phyloP scores from a whole-genome alignment of 2,329 filamentous ascomycete genomes.

The Acrocalymma vagum region DNA sequence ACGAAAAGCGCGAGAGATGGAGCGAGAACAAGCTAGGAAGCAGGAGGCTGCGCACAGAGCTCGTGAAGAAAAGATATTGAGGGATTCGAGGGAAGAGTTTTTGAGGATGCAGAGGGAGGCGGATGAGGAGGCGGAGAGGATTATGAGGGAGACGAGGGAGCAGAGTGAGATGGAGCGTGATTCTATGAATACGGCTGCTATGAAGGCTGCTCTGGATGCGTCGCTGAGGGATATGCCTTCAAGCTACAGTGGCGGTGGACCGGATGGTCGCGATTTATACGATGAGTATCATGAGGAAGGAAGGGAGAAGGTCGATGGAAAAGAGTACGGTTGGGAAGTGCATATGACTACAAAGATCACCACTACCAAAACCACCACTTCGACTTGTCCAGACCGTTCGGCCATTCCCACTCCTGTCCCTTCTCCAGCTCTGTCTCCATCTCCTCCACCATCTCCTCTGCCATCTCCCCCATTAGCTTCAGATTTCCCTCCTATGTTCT shows the following conservation, averaged over 20 bases:
- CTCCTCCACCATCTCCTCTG: conserved; percentile 9
- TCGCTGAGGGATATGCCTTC: too few relatives aligned
- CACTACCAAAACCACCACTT: background rate
- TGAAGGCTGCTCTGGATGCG: too few relatives aligned
- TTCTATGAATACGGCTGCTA: conserved; percentile 10
- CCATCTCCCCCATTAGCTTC: conserved; percentile 3
- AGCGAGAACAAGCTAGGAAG: background rate
- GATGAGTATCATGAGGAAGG: too few relatives aligned
- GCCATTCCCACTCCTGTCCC: conserved; percentile 2
- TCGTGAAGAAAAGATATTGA: background rate
- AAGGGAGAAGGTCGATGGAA: too few relatives aligned
- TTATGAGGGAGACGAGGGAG: conserved; percentile 8
- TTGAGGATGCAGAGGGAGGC: conserved; percentile 8
- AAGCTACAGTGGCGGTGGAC: too few relatives aligned
- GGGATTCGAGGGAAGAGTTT: conserved; percentile 4
- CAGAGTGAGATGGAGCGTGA: conserved; percentile 2
- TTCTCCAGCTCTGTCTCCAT: background rate
- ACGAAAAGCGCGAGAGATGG: conserved; percentile 1
- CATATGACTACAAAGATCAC: background rate
- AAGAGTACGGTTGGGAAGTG: too few relatives aligned
- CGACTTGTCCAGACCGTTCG: conserved; percentile 1
- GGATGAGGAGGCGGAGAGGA: conserved; percentile 15
- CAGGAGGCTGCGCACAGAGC: background rate
- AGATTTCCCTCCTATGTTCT: background rate
- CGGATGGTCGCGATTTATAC: too few relatives aligned